These are phyloP conservation scores for Podospora tetraspora DNA, from an alignment of 495 filamentous ascomycete genomes.

Conservation along the genomic window DNA sequence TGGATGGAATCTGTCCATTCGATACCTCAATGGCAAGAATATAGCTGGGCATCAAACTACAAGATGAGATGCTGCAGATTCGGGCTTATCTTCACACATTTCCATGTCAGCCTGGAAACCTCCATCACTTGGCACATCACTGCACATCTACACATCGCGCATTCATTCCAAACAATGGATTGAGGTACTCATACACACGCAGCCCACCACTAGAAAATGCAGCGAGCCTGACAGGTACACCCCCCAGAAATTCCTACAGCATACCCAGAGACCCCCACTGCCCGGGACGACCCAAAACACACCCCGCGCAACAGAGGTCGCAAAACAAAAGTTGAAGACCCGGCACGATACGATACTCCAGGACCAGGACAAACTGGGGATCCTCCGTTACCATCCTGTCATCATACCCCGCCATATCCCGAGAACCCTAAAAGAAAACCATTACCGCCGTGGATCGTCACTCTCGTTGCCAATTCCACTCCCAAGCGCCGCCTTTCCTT, in stretches of 20 bases:
- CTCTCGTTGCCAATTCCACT: conserved; percentile 11
- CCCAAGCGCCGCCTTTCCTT: conserved; percentile 1
- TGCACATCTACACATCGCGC: background rate
- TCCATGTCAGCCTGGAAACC: background rate
- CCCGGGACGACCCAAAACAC: conserved; percentile 3
- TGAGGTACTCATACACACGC: background rate
- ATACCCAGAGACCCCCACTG: background rate
- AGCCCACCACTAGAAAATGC: background rate
- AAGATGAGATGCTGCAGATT: background rate
- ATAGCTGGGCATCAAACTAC: background rate
- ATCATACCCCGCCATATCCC: background rate
- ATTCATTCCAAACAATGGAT: background rate
- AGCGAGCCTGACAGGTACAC: background rate
- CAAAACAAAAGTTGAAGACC: background rate
- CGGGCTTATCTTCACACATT: background rate
- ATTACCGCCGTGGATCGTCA: conserved; percentile 8
- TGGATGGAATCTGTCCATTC: too few relatives aligned
- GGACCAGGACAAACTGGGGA: background rate
- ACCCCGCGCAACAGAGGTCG: background rate
- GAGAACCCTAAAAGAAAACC: background rate
- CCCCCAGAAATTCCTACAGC: background rate
- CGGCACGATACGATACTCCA: background rate
- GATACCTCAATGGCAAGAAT: background rate
- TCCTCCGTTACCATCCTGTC: background rate
- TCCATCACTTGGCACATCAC: background rate